These are phyloP conservation scores for Apiospora aurea DNA, from an alignment of 2,329 filamentous ascomycete genomes.

Conservation along the genomic window DNA sequence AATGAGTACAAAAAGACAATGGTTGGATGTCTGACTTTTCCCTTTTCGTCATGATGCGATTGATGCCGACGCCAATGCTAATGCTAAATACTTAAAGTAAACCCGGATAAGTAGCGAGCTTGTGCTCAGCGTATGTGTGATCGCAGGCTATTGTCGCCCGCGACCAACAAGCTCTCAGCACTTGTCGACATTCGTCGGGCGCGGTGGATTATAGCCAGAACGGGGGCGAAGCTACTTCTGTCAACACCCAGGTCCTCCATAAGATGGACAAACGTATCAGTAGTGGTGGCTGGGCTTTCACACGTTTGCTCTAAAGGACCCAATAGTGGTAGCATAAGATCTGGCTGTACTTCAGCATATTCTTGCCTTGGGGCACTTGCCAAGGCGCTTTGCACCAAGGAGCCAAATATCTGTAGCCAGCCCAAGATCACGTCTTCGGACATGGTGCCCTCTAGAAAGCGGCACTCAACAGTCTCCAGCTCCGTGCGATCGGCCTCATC, in stretches of 20 bases:
- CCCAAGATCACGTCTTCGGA: conserved; percentile 38
- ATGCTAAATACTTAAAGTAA: neutral
- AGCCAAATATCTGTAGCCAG: conserved; percentile 45
- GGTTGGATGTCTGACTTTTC: neutral
- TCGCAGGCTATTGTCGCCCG: neutral
- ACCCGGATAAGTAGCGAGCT: neutral
- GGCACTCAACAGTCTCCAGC: conserved; percentile 47
- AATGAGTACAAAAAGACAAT: neutral
- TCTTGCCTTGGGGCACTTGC: neutral
- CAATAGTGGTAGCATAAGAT: neutral
- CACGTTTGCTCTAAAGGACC: neutral
- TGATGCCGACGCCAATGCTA: conserved; percentile 6
- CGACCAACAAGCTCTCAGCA: neutral
- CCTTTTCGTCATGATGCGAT: neutral
- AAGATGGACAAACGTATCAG: conserved; percentile 17
- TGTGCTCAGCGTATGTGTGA: neutral
- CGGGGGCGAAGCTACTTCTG: neutral
- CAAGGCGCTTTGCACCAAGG: conserved; percentile 40
- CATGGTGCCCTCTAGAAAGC: conserved; percentile 47
- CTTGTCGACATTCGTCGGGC: neutral
- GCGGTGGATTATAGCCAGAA: conserved; percentile 12
- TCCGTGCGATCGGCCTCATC: conserved; percentile 44
- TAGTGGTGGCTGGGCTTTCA: neutral
- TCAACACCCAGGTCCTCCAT: conserved; percentile 24
- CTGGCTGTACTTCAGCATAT: neutral